A percentile compares a stretch with the other conserved stretches of the same genome.
Evolutionary conservation across 208 protist species (phyloP).

Genomic region (Leishmania major): DNA sequence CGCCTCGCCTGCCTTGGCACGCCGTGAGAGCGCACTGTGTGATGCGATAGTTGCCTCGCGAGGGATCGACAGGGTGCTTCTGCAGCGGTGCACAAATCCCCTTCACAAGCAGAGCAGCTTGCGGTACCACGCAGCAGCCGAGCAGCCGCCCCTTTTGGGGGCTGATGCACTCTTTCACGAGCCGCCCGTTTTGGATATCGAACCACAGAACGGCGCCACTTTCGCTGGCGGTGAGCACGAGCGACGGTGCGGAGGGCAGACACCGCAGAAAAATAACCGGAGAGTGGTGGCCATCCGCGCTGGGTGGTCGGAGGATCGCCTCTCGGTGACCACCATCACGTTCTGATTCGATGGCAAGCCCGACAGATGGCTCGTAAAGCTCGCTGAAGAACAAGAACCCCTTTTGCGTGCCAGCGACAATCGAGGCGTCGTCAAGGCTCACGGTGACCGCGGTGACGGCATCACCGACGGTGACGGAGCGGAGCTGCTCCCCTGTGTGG

Average conservation of each 20-base stretch:
- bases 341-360: constrained; percentile 1
- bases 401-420: constrained; percentile 55
- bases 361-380: constrained; percentile 13
- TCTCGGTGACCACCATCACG: constrained; percentile 12
- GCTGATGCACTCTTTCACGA: constrained; percentile 49
- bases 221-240: constrained; percentile 52
- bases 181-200: constrained; percentile 34
- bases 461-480: constrained; percentile 61
- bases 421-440: constrained; percentile 38
- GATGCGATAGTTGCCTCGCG: constrained; percentile 26
- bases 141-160: constrained; percentile 41
- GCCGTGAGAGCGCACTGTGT: constrained; percentile 11
- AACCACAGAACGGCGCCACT: constrained; percentile 67
- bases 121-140: constrained; percentile 42
- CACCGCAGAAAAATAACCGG: constrained; percentile 62
- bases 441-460: constrained; percentile 51
- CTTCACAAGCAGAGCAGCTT: constrained; percentile 16
- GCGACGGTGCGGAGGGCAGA: constrained; percentile 21
- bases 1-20: neutral
- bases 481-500: constrained; percentile 49
- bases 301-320: constrained; percentile 42
- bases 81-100: constrained; percentile 32
- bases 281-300: constrained; percentile 54
- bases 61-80: constrained; percentile 65
- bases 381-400: constrained; percentile 67